Base-by-base conservation (phyloP, 179 eudicot genomes). In the Spinacia oleracea region DNA sequence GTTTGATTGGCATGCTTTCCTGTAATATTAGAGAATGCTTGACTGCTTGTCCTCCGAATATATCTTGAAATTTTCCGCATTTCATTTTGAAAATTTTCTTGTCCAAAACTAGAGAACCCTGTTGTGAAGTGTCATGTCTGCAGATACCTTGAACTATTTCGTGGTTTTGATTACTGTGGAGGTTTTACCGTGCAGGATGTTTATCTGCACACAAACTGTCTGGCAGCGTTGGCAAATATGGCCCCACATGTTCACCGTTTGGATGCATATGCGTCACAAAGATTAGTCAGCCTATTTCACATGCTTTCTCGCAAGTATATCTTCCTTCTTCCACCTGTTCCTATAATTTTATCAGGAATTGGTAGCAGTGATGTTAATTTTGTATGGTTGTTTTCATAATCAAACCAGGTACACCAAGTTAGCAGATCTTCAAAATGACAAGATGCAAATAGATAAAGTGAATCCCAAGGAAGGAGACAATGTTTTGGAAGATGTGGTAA, bases 151-250 rank as follows among this genome's bases (percentile, higher is more conserved):
- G 66, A 74, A n/a, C 50, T 67, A 6, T 75, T 73, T 74, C 62
- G 27, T 42, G 60, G 60, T 55, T 43, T 56, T 53, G 59, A 58
- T 68, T 76, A 65, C 20, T 65, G 65, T 58, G 15, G 48, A 72
- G 29, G 42, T 65, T 63, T 55, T 59, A 6, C 29, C 66, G 1
- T 79, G 81, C 98, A 96, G 98, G 99, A 96, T 86, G 88, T 96
- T 74, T 96, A 93, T 84, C 99, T 96, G 68, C 98, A 96, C 84
- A 93, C 99, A 73, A 96, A 96, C 79, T 96, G 99, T 78, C 89
- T 93, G 80, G 97, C 98, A 78, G 82, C 91, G 63, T 85, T 96
- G 88, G 96, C 99, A 53, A 96, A 96, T 86, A 96, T 96, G 96
- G 99, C 99, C 78, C 98, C 99, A 74, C 95, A 96, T 88, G 97